Evolutionary conservation across 2,329 filamentous ascomycete genomes (phyloP).

Genomic region (Aspergillus floridensis): DNA sequence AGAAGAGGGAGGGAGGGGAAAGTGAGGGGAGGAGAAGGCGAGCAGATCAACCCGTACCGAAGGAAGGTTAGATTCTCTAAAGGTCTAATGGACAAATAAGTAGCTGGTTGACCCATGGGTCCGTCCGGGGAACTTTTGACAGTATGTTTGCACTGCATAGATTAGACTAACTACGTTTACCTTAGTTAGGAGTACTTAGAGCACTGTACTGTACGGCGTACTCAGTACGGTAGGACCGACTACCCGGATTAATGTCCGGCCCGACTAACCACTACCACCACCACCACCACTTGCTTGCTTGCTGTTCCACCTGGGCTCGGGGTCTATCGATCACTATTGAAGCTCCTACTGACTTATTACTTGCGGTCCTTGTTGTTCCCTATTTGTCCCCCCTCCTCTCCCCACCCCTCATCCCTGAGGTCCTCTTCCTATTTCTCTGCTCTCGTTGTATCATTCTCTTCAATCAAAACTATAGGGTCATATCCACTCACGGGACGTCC

Average conservation of each 20-base stretch:
- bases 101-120: conserved; percentile 22
- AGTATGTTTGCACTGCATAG: background rate
- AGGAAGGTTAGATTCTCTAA: conserved; percentile 3
- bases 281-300: conserved; percentile 14
- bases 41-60: background rate
- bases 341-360: conserved; percentile 14
- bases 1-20: background rate
- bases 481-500: conserved; percentile 24
- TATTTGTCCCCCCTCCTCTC: conserved; percentile 12
- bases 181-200: too few species aligned
- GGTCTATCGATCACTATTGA: conserved; percentile 4
- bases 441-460: conserved; percentile 17
- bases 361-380: conserved; percentile 10
- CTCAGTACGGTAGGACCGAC: too few species aligned
- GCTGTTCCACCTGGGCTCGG: conserved; percentile 9
- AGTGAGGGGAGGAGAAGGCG: background rate
- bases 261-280: conserved; percentile 15
- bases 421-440: conserved; percentile 16
- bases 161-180: conserved; percentile 5
- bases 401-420: conserved; percentile 11
- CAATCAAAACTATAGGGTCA: conserved; percentile 2
- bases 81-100: conserved; percentile 9
- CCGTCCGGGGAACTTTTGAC: conserved; percentile 24
- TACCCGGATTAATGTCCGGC: conserved; percentile 32
- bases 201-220: too few species aligned